Evolutionary conservation across 176 grass and related monocot genomes (phyloP).

Genomic region (Oropetium thomaeum): DNA sequence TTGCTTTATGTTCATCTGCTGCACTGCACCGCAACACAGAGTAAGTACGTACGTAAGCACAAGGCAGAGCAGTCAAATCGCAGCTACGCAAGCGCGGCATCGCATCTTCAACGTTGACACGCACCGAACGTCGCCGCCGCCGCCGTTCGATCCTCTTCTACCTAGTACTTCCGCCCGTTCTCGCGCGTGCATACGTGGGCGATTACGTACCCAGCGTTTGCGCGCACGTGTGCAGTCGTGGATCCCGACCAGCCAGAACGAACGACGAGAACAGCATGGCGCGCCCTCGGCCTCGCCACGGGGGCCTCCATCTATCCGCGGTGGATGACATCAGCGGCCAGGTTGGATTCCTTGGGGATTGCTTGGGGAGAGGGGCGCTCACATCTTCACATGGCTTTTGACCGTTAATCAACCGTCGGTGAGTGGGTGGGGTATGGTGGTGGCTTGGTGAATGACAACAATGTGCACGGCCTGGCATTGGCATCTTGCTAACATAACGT

Average conservation of each 20-base stretch:
- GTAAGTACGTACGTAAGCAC: no score
- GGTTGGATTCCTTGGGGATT: no score
- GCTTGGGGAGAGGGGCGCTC: no score
- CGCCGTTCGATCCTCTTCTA: neutral
- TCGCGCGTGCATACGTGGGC: neutral
- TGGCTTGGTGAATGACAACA: no score
- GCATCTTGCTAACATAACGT: no score
- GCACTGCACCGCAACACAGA: neutral
- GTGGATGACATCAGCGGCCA: no score
- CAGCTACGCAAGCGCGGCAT: neutral
- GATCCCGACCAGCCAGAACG: neutral
- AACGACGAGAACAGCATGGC: no score
- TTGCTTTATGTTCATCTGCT: neutral
- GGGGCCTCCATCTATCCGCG: neutral
- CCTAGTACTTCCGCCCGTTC: neutral
- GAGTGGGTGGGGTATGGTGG: no score
- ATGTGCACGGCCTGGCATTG: no score
- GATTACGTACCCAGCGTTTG: neutral
- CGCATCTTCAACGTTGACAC: neutral
- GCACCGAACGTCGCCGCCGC: neutral
- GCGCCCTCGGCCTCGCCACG: neutral
- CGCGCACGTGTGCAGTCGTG: neutral
- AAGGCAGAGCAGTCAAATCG: slow-evolving; percentile 2
- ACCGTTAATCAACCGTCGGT: no score
- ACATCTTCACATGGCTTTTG: no score